A percentile compares a stretch with the other conserved stretches of the same genome.
Conservation (phyloP, 2,329 filamentous ascomycete genomes). For the Ophiostoma ips region DNA sequence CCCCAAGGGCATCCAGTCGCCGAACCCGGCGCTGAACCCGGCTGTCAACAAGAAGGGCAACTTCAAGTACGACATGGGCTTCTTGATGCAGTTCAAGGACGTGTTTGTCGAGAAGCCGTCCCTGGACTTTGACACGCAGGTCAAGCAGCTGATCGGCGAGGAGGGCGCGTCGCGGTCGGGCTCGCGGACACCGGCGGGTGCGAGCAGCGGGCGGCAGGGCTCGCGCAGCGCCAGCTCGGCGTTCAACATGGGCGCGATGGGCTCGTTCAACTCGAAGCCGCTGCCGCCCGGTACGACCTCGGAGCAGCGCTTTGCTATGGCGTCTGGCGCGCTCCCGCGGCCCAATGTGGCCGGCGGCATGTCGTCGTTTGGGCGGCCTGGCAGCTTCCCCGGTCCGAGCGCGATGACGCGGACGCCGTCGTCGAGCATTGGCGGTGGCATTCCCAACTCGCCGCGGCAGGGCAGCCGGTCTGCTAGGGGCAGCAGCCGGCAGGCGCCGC, state of each 20-base stretch:
- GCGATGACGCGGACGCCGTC: conserved; percentile 51
- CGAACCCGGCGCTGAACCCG: conserved; percentile 79
- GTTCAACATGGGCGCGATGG: conserved; percentile 39
- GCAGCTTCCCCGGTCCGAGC: conserved; percentile 46
- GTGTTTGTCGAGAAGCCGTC: conserved; percentile 97
- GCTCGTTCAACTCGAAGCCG: conserved; percentile 50
- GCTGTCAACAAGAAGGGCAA: conserved; percentile 66
- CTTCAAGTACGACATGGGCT: conserved; percentile 91
- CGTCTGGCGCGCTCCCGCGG: conserved; percentile 37
- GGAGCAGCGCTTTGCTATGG: conserved; percentile 57
- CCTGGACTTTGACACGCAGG: conserved; percentile 78
- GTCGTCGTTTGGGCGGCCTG: conserved; percentile 38
- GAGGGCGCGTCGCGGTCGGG: conserved; percentile 44
- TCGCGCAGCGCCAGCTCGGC: conserved; percentile 23
- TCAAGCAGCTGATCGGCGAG: conserved; percentile 78
- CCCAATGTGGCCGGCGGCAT: conserved; percentile 16
- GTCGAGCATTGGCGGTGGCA: conserved; percentile 38
- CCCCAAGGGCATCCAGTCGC: conserved; percentile 69
- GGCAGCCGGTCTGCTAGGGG: conserved; percentile 47
- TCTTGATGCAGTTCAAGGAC: conserved; percentile 89
- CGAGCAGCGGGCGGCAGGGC: conserved; percentile 29
- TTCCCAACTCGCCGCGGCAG: conserved; percentile 59
- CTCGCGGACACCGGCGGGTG: conserved; percentile 39
- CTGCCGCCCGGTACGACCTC: conserved; percentile 68
- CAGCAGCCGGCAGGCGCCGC: conserved; percentile 48